These are phyloP conservation scores for Russula abietina DNA, from an alignment of 768 basidiomycete genomes.

Conservation along the genomic window DNA sequence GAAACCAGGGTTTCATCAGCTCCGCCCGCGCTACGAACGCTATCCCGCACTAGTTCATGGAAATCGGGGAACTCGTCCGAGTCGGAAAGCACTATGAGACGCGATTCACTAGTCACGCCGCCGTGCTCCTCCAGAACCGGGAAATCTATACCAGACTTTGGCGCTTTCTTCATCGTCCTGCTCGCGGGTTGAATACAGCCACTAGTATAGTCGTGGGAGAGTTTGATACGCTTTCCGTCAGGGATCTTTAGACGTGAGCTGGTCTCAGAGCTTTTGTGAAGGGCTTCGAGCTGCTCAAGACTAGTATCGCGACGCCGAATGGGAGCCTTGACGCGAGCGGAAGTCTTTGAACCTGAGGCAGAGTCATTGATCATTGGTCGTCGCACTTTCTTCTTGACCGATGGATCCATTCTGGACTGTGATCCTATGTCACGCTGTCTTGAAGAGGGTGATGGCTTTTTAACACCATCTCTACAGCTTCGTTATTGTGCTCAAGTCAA, in stretches of 20 bases:
- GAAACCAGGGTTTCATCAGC: constrained; percentile 22
- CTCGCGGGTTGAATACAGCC: not conserved
- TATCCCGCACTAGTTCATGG: constrained; percentile 31
- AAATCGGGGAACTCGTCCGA: constrained; percentile 34
- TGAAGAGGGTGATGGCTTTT: constrained; percentile 41
- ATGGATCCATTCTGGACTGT: not conserved
- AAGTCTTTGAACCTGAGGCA: not conserved
- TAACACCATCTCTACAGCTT: constrained; percentile 70
- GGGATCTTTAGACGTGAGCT: constrained; percentile 14
- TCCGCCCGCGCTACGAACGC: constrained; percentile 25
- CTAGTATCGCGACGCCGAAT: not conserved
- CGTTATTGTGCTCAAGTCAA: not conserved
- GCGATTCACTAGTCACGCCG: not conserved
- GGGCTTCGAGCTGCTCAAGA: constrained; percentile 19
- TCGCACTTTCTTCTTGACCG: constrained; percentile 5
- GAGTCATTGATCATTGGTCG: not conserved
- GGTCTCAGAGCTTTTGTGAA: constrained; percentile 22
- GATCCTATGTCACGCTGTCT: constrained; percentile 30
- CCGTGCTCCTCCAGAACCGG: constrained; percentile 35
- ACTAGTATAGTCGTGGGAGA: not conserved
- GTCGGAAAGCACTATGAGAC: not conserved
- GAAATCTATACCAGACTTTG: constrained; percentile 46
- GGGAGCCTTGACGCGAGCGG: not conserved
- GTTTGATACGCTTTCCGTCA: constrained; percentile 21
- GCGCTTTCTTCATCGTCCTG: constrained; percentile 23